phyloP scores from a whole-genome alignment of 2,329 filamentous ascomycete species.

The Gnomoniopsis sp. region DNA sequence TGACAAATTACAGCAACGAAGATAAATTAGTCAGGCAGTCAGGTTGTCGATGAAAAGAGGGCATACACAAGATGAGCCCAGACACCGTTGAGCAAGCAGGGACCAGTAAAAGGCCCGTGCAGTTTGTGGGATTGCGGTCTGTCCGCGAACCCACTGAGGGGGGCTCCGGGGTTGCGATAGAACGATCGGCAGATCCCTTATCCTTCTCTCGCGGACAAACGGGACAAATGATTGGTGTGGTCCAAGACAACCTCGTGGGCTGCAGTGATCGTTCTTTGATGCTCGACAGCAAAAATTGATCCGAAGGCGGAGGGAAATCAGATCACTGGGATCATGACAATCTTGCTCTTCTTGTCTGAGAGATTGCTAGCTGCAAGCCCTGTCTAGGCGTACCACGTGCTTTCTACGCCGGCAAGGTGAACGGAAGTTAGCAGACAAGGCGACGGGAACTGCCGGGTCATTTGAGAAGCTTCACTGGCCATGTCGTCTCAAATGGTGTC shows the following conservation, averaged over 20 bases:
- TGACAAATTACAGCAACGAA: too few species aligned
- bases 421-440: neutral
- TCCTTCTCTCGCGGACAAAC: conserved; percentile 10
- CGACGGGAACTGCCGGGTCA: neutral
- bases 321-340: conserved; percentile 1
- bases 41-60: too few species aligned
- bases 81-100: neutral
- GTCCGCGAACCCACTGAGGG: neutral
- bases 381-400: neutral
- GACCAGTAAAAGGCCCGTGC: neutral
- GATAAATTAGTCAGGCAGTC: too few species aligned
- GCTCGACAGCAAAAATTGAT: too few species aligned
- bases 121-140: neutral
- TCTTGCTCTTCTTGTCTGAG: neutral
- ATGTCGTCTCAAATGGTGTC: too few species aligned
- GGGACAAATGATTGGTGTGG: neutral
- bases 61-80: too few species aligned
- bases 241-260: conserved; percentile 6
- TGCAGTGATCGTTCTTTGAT: neutral
- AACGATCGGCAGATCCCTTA: conserved; percentile 9
- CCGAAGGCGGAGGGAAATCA: neutral
- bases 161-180: neutral
- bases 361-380: neutral
- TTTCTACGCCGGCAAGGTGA: neutral
- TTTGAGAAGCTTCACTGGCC: neutral